Base-by-base conservation (phyloP, 2,329 filamentous ascomycete genomes). In the Trichoderma koningii region DNA sequence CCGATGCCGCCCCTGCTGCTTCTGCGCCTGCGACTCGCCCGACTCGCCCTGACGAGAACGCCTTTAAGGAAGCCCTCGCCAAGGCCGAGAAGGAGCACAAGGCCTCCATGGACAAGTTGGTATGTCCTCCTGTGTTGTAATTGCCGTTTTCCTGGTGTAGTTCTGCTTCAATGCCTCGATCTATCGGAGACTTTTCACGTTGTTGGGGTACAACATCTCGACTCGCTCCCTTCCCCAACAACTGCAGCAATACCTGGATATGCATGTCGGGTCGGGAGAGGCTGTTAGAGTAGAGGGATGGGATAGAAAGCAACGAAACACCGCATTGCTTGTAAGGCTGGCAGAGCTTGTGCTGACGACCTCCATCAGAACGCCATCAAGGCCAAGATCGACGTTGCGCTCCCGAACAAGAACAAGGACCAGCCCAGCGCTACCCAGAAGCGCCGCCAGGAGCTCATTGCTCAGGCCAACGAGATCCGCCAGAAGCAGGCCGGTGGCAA, bases 401-500 rank as follows among this genome's bases (percentile, higher is more conserved):
- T 89, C 74, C 91, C 92, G 55, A 90, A 78, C 80, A 87, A 86
- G 79, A 83, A 83, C 77, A 84, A 91, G 80, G 92, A 94, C 76
- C 88, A 92, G 78, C 91, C 91, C 74, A 92, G 87, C 41, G 92
- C 94, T 15, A 82, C 85, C 67, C 89, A 88, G 73, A 92, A 96
- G 83, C 91, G 89, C 76, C 91, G 93, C 74, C 86, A 92, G 77
- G 92, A 97, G 78, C 87, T 98, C 70, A 90, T 92, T 73, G 82
- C 87, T 63, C 87, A 98, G 80, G 85, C 93, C 73, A 89, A 89
- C 75, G 85, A 90, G 70, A 97, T 99, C 78, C 89, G 91, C 68
- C 85, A 89, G 77, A 89, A 95, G 81, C 95, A 98, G 81, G 89
- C 89, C 71, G 89, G 87, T 66, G 91, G 92, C 82, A 99, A 99